These are phyloP conservation scores for Phialophora tarda DNA, from an alignment of 2,329 filamentous ascomycete species.

Conservation along the genomic window DNA sequence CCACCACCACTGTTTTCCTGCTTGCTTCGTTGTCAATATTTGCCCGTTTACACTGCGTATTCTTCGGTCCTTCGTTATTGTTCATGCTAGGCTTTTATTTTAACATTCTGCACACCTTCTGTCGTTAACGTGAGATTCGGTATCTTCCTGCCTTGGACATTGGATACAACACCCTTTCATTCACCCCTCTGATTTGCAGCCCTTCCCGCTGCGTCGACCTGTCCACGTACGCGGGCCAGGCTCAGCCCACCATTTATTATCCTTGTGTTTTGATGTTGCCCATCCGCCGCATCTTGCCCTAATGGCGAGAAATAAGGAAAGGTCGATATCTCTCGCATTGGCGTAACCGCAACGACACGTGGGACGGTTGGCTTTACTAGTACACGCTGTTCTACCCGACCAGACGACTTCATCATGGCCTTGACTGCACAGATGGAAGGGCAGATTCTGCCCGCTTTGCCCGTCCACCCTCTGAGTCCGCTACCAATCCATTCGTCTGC, in stretches of 20 bases:
- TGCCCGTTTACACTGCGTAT: not conserved
- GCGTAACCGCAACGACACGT: slow-evolving; percentile 17
- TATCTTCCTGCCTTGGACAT: not conserved
- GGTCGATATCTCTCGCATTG: slow-evolving; percentile 11
- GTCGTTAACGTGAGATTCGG: not conserved
- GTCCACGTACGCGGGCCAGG: slow-evolving; percentile 18
- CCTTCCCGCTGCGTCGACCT: slow-evolving; percentile 7
- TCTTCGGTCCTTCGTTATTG: slow-evolving; percentile 25
- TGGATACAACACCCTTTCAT: not conserved
- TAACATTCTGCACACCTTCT: not conserved
- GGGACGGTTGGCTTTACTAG: not conserved
- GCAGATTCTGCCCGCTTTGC: slow-evolving; percentile 32
- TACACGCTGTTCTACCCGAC: not conserved
- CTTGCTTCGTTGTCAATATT: slow-evolving; percentile 7
- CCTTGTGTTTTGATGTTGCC: slow-evolving; percentile 10
- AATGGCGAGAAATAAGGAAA: slow-evolving; percentile 26
- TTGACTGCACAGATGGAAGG: slow-evolving; percentile 30
- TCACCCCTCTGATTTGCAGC: slow-evolving; percentile 1
- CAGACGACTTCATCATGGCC: slow-evolving; percentile 8
- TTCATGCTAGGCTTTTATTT: slow-evolving; percentile 9
- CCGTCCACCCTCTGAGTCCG: slow-evolving; percentile 30
- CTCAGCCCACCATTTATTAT: slow-evolving; percentile 6
- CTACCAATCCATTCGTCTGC: slow-evolving; percentile 26
- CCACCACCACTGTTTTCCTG: not conserved
- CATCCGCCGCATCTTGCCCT: slow-evolving; percentile 10